Percentiles rank a stretch among this genome's conserved stretches.
Conservation (phyloP, 257 asterid species). For the Lithospermum erythrorhizon region DNA sequence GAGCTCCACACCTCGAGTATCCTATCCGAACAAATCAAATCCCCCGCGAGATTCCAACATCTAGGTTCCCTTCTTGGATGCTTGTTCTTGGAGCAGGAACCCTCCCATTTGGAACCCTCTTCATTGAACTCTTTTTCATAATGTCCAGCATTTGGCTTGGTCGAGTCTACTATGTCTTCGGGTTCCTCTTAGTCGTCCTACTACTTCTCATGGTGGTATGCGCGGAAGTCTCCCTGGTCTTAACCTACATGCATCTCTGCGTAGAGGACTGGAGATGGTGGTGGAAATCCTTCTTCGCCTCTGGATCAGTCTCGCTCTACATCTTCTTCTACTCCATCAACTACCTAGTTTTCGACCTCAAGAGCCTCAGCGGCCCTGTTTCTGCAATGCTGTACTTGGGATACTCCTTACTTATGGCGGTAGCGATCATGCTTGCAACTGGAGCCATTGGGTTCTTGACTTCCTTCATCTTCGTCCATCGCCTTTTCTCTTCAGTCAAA, state of each 20-base stretch:
- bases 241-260: conserved; percentile 18
- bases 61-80: conserved; percentile 16
- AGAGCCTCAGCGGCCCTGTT: conserved; percentile 17
- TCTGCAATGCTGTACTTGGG: conserved; percentile 19
- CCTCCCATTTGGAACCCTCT: conserved; percentile 18
- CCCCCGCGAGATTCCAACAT: conserved; percentile 18
- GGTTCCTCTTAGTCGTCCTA: conserved; percentile 15
- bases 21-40: conserved; percentile 18
- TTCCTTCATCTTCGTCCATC: conserved; percentile 15
- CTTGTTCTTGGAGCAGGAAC: conserved; percentile 18
- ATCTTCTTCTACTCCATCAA: conserved; percentile 15
- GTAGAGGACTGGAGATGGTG: conserved; percentile 22
- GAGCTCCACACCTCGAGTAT: conserved; percentile 8
- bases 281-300: conserved; percentile 20
- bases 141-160: conserved; percentile 25
- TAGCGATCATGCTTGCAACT: conserved; percentile 18
- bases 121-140: conserved; percentile 20
- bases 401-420: conserved; percentile 13
- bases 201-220: conserved; percentile 14
- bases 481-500: conserved; percentile 20
- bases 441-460: conserved; percentile 16
- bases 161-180: conserved; percentile 18
- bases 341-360: conserved; percentile 20
- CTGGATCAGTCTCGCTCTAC: conserved; percentile 18
- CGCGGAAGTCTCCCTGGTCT: conserved; percentile 17